These are phyloP conservation scores for Plasmodium vinckei DNA, from an alignment of 169 alveolate species.

Conservation along the genomic window DNA sequence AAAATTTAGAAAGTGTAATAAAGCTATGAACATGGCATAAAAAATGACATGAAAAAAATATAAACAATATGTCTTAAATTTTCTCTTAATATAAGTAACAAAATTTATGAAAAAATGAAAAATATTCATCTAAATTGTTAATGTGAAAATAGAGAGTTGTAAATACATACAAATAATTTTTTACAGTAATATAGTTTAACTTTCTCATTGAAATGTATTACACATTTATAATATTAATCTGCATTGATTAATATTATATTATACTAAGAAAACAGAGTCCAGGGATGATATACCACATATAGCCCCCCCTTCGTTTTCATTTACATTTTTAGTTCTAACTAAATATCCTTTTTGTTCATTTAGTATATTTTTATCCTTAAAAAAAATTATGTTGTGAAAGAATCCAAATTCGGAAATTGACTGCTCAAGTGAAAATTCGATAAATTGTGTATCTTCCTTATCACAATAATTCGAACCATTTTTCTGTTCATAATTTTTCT, in stretches of 20 bases:
- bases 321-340: constrained; percentile 82
- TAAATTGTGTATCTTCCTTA: background rate
- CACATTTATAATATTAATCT: too few relatives aligned
- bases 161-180: too few relatives aligned
- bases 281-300: constrained; percentile 85
- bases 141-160: too few relatives aligned
- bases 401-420: constrained; percentile 61
- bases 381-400: constrained; percentile 57
- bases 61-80: too few relatives aligned
- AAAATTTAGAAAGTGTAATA: too few relatives aligned
- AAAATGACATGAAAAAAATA: too few relatives aligned
- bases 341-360: constrained; percentile 84
- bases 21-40: too few relatives aligned
- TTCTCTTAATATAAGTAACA: too few relatives aligned
- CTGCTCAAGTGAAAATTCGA: constrained; percentile 39
- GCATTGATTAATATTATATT: background rate
- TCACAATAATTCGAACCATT: constrained; percentile 75
- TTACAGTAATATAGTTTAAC: too few relatives aligned
- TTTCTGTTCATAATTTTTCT: constrained; percentile 10
- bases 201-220: too few relatives aligned
- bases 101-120: too few relatives aligned
- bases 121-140: too few relatives aligned
- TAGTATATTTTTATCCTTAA: constrained; percentile 37
- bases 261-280: constrained; percentile 83
- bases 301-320: constrained; percentile 86